phyloP scores from a whole-genome alignment of 495 filamentous ascomycete species.

The Aspergillus nidulans region DNA sequence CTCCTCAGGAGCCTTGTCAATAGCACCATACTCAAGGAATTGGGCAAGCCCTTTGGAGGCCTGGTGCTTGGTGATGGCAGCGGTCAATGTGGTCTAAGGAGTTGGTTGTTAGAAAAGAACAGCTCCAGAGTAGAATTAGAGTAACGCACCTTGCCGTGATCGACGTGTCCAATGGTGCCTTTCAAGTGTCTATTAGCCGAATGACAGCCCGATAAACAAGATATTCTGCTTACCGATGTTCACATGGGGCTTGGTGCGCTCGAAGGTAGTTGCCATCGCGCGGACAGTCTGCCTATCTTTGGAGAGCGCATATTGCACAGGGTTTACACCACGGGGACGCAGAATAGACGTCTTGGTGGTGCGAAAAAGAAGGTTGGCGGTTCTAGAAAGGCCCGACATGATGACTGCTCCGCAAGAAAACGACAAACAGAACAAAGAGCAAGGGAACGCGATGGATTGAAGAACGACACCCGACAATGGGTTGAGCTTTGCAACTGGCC shows the following conservation, averaged over 20 bases:
- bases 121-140: slow-evolving; percentile 16
- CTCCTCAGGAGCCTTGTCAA: slow-evolving; percentile 98
- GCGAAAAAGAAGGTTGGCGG: slow-evolving; percentile 65
- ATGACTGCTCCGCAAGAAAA: slow-evolving; percentile 37
- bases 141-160: slow-evolving; percentile 87
- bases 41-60: slow-evolving; percentile 85
- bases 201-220: background rate
- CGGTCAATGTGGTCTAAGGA: slow-evolving; percentile 92
- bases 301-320: slow-evolving; percentile 65
- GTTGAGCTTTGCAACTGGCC: slow-evolving; percentile 24
- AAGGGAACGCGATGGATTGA: slow-evolving; percentile 32
- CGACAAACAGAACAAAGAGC: slow-evolving; percentile 31
- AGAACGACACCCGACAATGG: slow-evolving; percentile 19
- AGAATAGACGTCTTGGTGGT: slow-evolving; percentile 60
- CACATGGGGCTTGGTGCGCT: slow-evolving; percentile 93
- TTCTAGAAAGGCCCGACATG: slow-evolving; percentile 63
- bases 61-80: slow-evolving; percentile 97
- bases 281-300: slow-evolving; percentile 62
- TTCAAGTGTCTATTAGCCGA: slow-evolving; percentile 12
- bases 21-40: slow-evolving; percentile 94
- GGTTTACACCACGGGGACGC: slow-evolving; percentile 58
- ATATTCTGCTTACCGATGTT: slow-evolving; percentile 71
- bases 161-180: slow-evolving; percentile 98
- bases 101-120: slow-evolving; percentile 18
- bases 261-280: slow-evolving; percentile 72